Percentiles rank a stretch among this genome's conserved stretches.
Conservation (phyloP, 176 grass and related monocot species). For the Cenchrus americanus region DNA sequence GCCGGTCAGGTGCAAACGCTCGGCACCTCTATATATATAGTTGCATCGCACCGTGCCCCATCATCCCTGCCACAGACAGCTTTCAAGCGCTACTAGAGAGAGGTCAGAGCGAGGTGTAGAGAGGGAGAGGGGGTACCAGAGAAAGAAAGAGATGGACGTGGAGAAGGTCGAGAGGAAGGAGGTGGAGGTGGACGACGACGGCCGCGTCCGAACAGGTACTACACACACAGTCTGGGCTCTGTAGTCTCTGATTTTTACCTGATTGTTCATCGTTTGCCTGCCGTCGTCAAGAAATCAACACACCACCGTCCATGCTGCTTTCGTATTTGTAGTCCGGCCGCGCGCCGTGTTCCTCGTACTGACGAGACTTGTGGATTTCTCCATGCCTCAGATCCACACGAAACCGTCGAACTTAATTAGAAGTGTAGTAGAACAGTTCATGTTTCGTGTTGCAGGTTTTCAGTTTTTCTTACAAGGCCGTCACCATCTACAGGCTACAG, state of each 20-base stretch:
- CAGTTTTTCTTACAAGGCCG: neutral
- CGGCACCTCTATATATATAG: constrained; percentile 44
- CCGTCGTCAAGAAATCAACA: neutral
- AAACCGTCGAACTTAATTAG: neutral
- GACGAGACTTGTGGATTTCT: neutral
- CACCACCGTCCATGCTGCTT: neutral
- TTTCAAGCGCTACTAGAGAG: neutral
- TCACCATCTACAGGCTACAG: neutral
- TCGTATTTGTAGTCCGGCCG: neutral
- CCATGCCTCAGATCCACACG: neutral
- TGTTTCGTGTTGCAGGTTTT: constrained; percentile 3
- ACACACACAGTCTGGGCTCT: neutral
- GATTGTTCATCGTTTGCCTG: neutral
- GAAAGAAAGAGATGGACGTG: constrained; percentile 44
- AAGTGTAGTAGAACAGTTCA: neutral
- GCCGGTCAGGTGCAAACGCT: constrained; percentile 56
- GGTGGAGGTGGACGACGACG: constrained; percentile 65
- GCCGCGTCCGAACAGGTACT: constrained; percentile 78
- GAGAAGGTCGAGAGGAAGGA: constrained; percentile 60
- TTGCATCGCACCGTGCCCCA: constrained; percentile 3
- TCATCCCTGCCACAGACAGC: constrained; percentile 2
- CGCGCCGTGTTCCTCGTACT: neutral
- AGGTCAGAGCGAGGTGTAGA: too few relatives aligned
- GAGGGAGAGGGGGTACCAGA: neutral
- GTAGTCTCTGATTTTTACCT: neutral